Conservation (phyloP, 768 basidiomycete genomes). For the Gloeopeniophorella convolvens region DNA sequence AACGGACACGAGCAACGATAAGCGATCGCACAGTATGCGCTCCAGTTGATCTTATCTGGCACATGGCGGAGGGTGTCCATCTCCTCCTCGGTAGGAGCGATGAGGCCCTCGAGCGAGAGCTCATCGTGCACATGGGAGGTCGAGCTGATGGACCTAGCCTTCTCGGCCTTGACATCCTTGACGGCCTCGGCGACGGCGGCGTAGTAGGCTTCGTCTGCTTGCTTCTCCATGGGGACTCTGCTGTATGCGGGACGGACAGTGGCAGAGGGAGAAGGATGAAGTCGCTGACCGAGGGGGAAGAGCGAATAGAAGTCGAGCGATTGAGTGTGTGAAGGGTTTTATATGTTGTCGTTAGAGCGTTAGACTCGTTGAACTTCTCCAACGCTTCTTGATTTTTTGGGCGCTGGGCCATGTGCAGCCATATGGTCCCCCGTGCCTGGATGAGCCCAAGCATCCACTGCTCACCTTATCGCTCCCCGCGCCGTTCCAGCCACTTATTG, state of each 20-base stretch:
- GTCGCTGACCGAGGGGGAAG: neutral
- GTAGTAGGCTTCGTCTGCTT: constrained; percentile 11
- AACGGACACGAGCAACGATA: no score
- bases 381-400: no score
- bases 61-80: constrained; percentile 22
- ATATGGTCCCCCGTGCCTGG: neutral
- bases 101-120: constrained; percentile 9
- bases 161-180: constrained; percentile 1
- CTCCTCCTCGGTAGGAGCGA: constrained; percentile 23
- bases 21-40: constrained; percentile 12
- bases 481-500: no score
- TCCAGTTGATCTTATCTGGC: constrained; percentile 22
- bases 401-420: no score
- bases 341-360: no score
- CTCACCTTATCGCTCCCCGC: no score
- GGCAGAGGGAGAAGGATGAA: neutral
- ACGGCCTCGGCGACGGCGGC: constrained; percentile 2
- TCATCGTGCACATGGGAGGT: neutral
- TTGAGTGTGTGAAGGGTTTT: no score
- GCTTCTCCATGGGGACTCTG: constrained; percentile 13
- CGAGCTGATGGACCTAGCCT: neutral
- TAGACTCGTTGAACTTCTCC: no score
- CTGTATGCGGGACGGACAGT: neutral
- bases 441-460: neutral
- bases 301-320: neutral